Evolutionary conservation across 2,329 filamentous ascomycete genomes (phyloP).

Genomic region (Colletotrichum sojae): DNA sequence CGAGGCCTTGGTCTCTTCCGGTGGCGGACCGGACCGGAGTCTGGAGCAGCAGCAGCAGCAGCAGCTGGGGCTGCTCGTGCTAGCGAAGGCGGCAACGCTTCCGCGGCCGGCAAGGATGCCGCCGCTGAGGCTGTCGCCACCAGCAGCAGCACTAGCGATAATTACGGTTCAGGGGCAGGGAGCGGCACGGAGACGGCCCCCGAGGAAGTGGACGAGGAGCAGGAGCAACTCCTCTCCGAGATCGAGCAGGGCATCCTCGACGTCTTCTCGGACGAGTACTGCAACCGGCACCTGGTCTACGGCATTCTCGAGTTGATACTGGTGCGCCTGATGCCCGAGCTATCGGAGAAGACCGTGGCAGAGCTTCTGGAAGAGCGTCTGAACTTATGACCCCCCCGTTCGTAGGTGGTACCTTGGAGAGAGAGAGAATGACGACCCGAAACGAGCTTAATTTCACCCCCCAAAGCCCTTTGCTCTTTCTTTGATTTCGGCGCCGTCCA

Average conservation of each 20-base stretch:
- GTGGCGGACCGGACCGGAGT: conserved; percentile 43
- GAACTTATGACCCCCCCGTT: conserved; percentile 44
- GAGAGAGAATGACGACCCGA: no score
- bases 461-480: background rate
- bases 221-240: conserved; percentile 67
- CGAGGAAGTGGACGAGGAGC: conserved; percentile 51
- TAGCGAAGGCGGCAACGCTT: conserved; percentile 16
- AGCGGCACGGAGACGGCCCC: conserved; percentile 41
- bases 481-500: background rate
- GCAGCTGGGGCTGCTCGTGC: conserved; percentile 14
- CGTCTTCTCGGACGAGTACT: conserved; percentile 84
- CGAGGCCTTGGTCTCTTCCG: conserved; percentile 49
- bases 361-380: conserved; percentile 84
- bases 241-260: conserved; percentile 77
- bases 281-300: conserved; percentile 94
- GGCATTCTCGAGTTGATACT: conserved; percentile 84
- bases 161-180: conserved; percentile 37
- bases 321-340: conserved; percentile 87
- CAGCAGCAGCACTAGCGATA: conserved; percentile 38
- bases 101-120: conserved; percentile 28
- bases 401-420: no score
- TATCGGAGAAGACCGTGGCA: conserved; percentile 78
- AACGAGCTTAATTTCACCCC: no score
- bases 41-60: conserved; percentile 18
- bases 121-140: conserved; percentile 45